phyloP scores from a whole-genome alignment of 257 asterid species.

The Solanum clarkiae region DNA sequence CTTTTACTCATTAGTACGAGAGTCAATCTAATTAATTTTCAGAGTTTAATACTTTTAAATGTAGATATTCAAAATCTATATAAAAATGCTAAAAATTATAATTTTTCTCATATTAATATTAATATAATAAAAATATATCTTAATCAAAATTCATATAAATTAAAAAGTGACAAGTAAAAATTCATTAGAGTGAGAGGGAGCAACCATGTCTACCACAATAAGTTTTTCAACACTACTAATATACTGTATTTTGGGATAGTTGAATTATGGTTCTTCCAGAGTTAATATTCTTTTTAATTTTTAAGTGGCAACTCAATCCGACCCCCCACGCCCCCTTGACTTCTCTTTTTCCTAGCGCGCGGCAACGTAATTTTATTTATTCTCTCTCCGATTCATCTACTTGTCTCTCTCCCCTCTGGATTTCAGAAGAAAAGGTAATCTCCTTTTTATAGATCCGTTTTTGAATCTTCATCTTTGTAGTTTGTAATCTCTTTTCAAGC shows the following conservation, averaged over 20 bases:
- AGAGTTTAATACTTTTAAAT: no score
- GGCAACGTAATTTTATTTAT: not conserved
- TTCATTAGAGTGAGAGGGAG: no score
- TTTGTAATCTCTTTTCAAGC: not conserved
- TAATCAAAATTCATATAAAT: no score
- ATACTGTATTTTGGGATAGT: not conserved
- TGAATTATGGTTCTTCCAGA: not conserved
- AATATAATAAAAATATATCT: no score
- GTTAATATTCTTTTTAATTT: no score
- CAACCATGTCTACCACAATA: no score
- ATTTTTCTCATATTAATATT: no score
- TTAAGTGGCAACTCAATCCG: not conserved
- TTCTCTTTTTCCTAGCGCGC: not conserved
- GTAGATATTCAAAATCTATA: no score
- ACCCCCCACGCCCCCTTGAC: not conserved
- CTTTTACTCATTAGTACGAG: no score
- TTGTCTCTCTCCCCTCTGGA: not conserved
- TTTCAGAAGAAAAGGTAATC: conserved; percentile 2
- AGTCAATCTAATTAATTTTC: no score
- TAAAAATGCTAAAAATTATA: no score
- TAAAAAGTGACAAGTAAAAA: no score
- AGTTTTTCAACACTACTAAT: not conserved
- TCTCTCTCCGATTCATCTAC: not conserved
- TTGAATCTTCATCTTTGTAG: not conserved
- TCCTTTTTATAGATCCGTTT: conserved; percentile 9